A percentile compares a stretch with the other conserved stretches of the same genome.
These are phyloP conservation scores for Naganishia sp. DNA, from an alignment of 1,284 basidiomycete species.

Conservation along the genomic window DNA sequence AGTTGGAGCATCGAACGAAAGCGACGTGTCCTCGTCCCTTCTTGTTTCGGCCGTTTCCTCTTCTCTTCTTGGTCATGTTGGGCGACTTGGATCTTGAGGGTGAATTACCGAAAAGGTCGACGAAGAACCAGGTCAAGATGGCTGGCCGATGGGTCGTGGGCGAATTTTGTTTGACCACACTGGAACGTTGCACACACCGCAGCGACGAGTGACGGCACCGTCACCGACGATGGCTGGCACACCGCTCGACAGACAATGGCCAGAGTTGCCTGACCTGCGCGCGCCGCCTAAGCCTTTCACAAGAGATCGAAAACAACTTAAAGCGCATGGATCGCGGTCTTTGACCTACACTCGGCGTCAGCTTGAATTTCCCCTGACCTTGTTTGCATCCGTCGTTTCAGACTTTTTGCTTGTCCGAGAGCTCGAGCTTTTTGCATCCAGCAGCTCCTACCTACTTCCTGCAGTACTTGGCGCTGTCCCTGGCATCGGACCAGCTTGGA, in stretches of 20 bases:
- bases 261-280: conserved; percentile 21
- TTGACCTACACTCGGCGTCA: background rate
- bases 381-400: background rate
- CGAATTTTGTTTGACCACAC: conserved; percentile 13
- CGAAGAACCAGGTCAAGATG: background rate
- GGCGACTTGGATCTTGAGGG: conserved; percentile 31
- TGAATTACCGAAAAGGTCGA: conserved; percentile 29
- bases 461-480: background rate
- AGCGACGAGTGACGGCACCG: conserved; percentile 2
- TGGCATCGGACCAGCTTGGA: background rate
- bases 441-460: too few relatives aligned
- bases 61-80: conserved; percentile 35
- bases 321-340: too few relatives aligned
- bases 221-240: conserved; percentile 22
- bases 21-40: conserved; percentile 95
- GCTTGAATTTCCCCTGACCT: background rate
- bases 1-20: conserved; percentile 94
- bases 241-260: background rate
- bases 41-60: conserved; percentile 97
- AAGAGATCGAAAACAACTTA: background rate
- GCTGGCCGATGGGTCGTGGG: background rate
- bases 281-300: background rate
- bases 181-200: background rate
- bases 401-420: too few relatives aligned
- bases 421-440: background rate